Percentiles rank a stretch among this genome's conserved stretches.
These are phyloP conservation scores for Monosporascus sp. DNA, from an alignment of 2,329 filamentous ascomycete genomes.

Conservation along the genomic window DNA sequence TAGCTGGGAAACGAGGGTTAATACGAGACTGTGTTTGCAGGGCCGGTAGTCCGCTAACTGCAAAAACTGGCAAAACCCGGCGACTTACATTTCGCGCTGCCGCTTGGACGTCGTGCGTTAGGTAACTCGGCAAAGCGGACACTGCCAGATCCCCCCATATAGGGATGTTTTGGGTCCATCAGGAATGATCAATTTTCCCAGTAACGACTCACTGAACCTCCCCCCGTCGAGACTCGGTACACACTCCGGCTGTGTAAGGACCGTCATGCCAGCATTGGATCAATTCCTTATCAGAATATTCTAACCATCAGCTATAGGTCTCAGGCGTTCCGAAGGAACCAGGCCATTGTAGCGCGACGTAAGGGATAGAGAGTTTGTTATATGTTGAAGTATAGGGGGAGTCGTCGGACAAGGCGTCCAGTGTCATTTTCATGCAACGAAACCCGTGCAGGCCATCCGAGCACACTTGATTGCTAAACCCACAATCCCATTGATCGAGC, in stretches of 20 bases:
- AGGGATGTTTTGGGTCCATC: constrained; percentile 50
- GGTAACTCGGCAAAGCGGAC: constrained; percentile 40
- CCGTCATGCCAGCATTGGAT: constrained; percentile 50
- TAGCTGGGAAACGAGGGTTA: too few species aligned
- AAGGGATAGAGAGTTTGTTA: constrained; percentile 39
- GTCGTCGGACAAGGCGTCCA: constrained; percentile 39
- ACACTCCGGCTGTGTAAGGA: constrained; percentile 47
- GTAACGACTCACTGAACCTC: constrained; percentile 36
- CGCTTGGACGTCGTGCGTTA: constrained; percentile 38
- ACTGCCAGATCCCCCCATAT: constrained; percentile 49
- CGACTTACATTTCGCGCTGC: constrained; percentile 34
- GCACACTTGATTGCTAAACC: constrained; percentile 38
- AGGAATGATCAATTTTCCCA: constrained; percentile 41
- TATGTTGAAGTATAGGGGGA: constrained; percentile 37
- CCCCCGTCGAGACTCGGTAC: constrained; percentile 43
- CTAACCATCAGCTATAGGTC: constrained; percentile 46
- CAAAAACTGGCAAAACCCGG: not conserved
- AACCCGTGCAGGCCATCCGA: constrained; percentile 49
- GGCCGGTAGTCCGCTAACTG: not conserved
- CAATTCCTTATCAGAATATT: constrained; percentile 43
- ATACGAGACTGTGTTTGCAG: too few species aligned
- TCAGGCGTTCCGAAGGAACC: constrained; percentile 42
- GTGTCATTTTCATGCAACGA: constrained; percentile 43
- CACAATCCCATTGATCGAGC: constrained; percentile 39
- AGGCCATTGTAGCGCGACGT: constrained; percentile 36